Conservation (phyloP, 495 filamentous ascomycete genomes). For the Opeltia flavorubescens region DNA sequence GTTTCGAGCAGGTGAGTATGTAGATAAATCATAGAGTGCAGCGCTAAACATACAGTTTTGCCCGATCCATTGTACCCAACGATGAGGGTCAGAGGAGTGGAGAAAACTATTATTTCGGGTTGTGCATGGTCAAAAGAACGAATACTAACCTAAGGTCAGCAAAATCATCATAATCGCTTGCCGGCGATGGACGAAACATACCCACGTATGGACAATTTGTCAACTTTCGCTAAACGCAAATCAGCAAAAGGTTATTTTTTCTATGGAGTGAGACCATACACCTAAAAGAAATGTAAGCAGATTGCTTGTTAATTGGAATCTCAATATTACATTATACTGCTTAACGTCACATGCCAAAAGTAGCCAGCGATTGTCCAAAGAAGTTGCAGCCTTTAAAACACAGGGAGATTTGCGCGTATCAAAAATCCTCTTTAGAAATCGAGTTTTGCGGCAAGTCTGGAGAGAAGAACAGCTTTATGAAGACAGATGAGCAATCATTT, state of each 20-base stretch:
- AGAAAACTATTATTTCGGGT: conserved; percentile 74
- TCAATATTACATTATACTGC: no score
- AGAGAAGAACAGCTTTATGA: no score
- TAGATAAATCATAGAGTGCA: not conserved
- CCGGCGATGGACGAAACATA: conserved; percentile 21
- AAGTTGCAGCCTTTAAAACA: no score
- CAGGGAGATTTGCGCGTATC: no score
- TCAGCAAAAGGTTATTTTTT: conserved; percentile 1
- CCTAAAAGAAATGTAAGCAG: no score
- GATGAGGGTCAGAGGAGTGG: conserved; percentile 83
- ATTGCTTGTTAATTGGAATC: no score
- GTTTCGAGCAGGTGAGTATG: conserved; percentile 2
- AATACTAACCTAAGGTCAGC: conserved; percentile 37
- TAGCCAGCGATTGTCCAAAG: no score
- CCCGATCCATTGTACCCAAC: conserved; percentile 95
- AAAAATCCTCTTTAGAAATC: no score
- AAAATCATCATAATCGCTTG: not conserved
- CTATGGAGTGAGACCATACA: conserved; percentile 1
- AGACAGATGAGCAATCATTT: no score
- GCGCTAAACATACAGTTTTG: conserved; percentile 74
- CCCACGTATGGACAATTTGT: conserved; percentile 77
- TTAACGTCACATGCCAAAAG: no score
- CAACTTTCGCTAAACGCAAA: conserved; percentile 49
- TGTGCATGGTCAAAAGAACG: conserved; percentile 76
- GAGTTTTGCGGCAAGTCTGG: no score